A percentile compares a stretch with the other conserved stretches of the same genome.
Evolutionary conservation across 2,329 filamentous ascomycete genomes (phyloP).

Genomic region (Botrytis sinoallii): DNA sequence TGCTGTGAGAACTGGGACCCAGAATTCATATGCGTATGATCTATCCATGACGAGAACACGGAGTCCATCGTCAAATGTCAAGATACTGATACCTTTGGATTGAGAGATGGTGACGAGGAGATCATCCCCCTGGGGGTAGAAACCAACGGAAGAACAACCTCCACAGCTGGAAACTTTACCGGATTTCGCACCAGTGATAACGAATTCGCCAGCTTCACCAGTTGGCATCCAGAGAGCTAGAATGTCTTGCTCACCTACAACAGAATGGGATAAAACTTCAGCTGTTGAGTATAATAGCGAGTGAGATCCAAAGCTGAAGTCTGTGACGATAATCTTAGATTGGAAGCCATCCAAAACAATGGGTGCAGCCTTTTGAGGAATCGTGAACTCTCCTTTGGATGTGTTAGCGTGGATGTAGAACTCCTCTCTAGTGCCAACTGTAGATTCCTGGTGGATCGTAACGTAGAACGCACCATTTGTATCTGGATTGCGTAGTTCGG

Average conservation of each 20-base stretch:
- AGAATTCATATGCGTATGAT: slow-evolving; percentile 53
- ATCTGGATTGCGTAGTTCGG: slow-evolving; percentile 57
- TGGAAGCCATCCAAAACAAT: slow-evolving; percentile 59
- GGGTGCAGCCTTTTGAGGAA: slow-evolving; percentile 49
- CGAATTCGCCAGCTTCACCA: slow-evolving; percentile 54
- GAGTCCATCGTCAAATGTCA: slow-evolving; percentile 48
- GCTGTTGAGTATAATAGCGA: slow-evolving; percentile 54
- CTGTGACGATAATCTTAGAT: slow-evolving; percentile 59
- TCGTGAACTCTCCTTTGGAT: slow-evolving; percentile 50
- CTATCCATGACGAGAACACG: slow-evolving; percentile 53
- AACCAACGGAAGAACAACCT: slow-evolving; percentile 43
- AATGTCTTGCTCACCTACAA: slow-evolving; percentile 47
- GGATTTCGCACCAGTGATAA: slow-evolving; percentile 49
- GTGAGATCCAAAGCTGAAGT: slow-evolving; percentile 53
- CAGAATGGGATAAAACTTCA: slow-evolving; percentile 51
- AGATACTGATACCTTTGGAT: slow-evolving; percentile 45
- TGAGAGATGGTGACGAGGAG: slow-evolving; percentile 50
- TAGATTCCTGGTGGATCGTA: slow-evolving; percentile 52
- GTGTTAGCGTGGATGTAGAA: slow-evolving; percentile 57
- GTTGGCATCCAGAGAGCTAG: slow-evolving; percentile 53
- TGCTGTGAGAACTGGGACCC: slow-evolving; percentile 49
- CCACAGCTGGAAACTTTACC: slow-evolving; percentile 48
- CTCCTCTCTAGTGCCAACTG: slow-evolving; percentile 47
- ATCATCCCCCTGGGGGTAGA: slow-evolving; percentile 42
- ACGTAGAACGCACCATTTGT: slow-evolving; percentile 57